Evolutionary conservation across 352 stramenopile species (phyloP).

Genomic region (Globisporangium sylvaticum): DNA sequence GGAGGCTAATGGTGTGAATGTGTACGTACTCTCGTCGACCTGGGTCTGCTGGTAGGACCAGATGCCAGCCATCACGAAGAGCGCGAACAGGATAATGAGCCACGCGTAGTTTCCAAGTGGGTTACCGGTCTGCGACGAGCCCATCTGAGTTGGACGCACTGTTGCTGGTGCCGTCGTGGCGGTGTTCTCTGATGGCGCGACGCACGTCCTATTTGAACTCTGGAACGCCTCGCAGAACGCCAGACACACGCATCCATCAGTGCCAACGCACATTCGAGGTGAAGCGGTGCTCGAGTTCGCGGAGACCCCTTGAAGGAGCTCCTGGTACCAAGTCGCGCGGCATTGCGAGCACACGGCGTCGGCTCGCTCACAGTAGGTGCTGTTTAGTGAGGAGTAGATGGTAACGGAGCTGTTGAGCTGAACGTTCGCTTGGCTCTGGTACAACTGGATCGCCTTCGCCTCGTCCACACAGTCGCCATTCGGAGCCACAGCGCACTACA

Average conservation of each 20-base stretch:
- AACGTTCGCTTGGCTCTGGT: neutral
- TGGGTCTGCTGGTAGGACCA: slow-evolving; percentile 1
- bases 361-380: neutral
- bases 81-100: slow-evolving; percentile 3
- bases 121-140: neutral
- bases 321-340: neutral
- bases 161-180: neutral
- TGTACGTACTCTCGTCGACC: slow-evolving; percentile 2
- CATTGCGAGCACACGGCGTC: neutral
- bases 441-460: neutral
- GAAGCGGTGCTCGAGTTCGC: neutral
- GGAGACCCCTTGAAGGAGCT: neutral
- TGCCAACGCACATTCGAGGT: neutral
- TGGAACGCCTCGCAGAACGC: neutral
- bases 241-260: neutral
- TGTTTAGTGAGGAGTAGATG: neutral
- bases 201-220: neutral
- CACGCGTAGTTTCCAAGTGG: slow-evolving; percentile 2
- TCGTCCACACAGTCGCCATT: neutral
- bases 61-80: neutral
- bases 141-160: neutral
- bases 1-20: no score
- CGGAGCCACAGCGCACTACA: neutral
- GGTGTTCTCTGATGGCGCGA: no score
- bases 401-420: neutral